Conservation (phyloP, 108 stramenopile genomes). For the Cyclotella cryptica region DNA sequence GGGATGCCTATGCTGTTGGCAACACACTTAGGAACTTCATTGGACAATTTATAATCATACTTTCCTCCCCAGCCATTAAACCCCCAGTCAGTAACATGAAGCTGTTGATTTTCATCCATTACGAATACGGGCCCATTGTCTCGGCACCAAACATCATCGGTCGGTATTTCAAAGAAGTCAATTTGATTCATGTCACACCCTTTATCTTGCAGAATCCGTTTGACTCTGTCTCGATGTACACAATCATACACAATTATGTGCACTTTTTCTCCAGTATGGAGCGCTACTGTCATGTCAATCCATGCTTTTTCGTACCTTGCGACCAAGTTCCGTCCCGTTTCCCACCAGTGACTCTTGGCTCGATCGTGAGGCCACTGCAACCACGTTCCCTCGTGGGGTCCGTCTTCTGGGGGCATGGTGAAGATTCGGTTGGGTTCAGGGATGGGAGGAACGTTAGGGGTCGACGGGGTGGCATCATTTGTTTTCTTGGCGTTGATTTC, state of each 20-base stretch:
- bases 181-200: slow-evolving; percentile 36
- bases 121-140: slow-evolving; percentile 67
- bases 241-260: slow-evolving; percentile 53
- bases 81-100: slow-evolving; percentile 39
- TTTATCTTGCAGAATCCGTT: slow-evolving; percentile 8
- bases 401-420: slow-evolving; percentile 49
- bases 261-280: slow-evolving; percentile 49
- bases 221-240: slow-evolving; percentile 20
- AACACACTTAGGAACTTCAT: slow-evolving; percentile 36
- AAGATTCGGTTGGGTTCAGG: background rate
- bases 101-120: slow-evolving; percentile 19
- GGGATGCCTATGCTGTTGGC: slow-evolving; percentile 21
- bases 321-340: background rate
- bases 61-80: slow-evolving; percentile 60
- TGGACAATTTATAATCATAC: slow-evolving; percentile 22
- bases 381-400: slow-evolving; percentile 58
- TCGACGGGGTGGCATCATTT: too few relatives aligned
- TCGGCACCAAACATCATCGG: slow-evolving; percentile 64
- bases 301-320: slow-evolving; percentile 50
- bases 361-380: slow-evolving; percentile 61
- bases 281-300: slow-evolving; percentile 49
- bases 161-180: slow-evolving; percentile 31
- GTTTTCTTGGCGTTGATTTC: too few relatives aligned
- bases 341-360: background rate
- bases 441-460: background rate